A percentile compares a stretch with the other conserved stretches of the same genome.
These are phyloP conservation scores for Aureobasidium sp. DNA, from an alignment of 2,329 filamentous ascomycete genomes.

Conservation along the genomic window DNA sequence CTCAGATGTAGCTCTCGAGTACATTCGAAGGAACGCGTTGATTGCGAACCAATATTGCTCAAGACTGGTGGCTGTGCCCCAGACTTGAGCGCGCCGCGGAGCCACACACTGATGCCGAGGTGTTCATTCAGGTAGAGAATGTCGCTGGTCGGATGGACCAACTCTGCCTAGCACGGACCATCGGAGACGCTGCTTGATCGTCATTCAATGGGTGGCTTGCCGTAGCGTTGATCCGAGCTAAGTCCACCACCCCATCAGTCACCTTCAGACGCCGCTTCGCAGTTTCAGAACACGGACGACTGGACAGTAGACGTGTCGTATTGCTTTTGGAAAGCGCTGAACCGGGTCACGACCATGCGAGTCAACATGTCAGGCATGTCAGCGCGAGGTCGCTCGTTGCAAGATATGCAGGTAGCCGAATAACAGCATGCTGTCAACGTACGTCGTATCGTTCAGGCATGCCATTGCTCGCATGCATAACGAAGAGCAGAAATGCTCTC, in stretches of 20 bases:
- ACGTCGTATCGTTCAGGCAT: background rate
- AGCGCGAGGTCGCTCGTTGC: background rate
- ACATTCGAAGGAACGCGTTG: background rate
- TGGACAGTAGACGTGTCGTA: slow-evolving; percentile 9
- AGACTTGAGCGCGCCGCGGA: background rate
- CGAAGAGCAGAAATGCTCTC: background rate
- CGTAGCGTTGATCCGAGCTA: background rate
- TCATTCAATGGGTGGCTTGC: slow-evolving; percentile 1
- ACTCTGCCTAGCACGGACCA: slow-evolving; percentile 5
- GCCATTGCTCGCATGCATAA: background rate
- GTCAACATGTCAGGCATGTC: background rate
- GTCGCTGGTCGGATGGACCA: background rate
- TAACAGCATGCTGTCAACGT: background rate
- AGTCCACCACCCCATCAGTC: background rate
- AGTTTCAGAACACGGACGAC: slow-evolving; percentile 14
- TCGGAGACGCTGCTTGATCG: background rate
- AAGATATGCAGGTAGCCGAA: background rate
- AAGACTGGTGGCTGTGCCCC: background rate
- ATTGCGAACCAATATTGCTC: background rate
- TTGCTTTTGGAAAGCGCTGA: slow-evolving; percentile 4
- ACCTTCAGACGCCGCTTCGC: slow-evolving; percentile 8
- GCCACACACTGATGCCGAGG: background rate
- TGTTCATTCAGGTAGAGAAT: background rate
- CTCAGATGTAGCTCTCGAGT: background rate
- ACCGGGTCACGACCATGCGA: background rate